These are phyloP conservation scores for Leptoxyphium fumago DNA, from an alignment of 2,329 filamentous ascomycete species.

Conservation along the genomic window DNA sequence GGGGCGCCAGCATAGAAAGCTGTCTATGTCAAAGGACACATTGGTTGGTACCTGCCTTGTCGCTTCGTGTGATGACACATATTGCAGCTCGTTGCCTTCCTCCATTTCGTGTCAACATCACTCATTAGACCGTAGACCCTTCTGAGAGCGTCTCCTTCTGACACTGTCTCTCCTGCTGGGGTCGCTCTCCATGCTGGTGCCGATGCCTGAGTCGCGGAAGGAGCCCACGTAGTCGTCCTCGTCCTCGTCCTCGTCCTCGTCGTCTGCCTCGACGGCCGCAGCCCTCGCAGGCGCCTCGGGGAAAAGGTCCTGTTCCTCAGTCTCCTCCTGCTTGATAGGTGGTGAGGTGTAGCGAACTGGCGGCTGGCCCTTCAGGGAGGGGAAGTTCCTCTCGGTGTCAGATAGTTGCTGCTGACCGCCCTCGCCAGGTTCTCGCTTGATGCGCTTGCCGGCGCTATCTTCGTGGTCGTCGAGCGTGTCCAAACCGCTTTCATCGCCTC, in stretches of 20 bases:
- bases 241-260: conserved; percentile 15
- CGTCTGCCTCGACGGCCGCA: conserved; percentile 26
- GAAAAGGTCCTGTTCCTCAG: conserved; percentile 12
- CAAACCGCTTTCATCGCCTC: conserved; percentile 5
- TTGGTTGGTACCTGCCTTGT: too few relatives aligned
- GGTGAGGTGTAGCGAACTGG: conserved; percentile 21
- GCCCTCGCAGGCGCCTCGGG: conserved; percentile 8
- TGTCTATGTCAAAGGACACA: too few relatives aligned
- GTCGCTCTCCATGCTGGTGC: too few relatives aligned
- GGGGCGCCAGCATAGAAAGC: too few relatives aligned
- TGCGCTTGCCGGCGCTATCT: conserved; percentile 3
- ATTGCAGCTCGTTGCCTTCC: too few relatives aligned
- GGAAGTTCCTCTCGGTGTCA: conserved; percentile 34
- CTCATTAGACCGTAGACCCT: neutral
- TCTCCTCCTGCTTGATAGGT: conserved; percentile 15
- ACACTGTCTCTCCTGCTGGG: conserved; percentile 15
- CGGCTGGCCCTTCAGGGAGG: conserved; percentile 29
- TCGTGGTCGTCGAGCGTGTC: conserved; percentile 1
- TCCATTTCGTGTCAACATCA: neutral
- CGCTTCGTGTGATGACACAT: too few relatives aligned
- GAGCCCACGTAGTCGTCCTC: conserved; percentile 30
- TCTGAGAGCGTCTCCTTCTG: conserved; percentile 8
- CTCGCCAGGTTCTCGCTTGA: conserved; percentile 15
- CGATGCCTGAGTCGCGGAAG: conserved; percentile 33
- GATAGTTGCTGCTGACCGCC: conserved; percentile 20